These are phyloP conservation scores for Anisodus tanguticus DNA, from an alignment of 257 asterid genomes.

Conservation along the genomic window DNA sequence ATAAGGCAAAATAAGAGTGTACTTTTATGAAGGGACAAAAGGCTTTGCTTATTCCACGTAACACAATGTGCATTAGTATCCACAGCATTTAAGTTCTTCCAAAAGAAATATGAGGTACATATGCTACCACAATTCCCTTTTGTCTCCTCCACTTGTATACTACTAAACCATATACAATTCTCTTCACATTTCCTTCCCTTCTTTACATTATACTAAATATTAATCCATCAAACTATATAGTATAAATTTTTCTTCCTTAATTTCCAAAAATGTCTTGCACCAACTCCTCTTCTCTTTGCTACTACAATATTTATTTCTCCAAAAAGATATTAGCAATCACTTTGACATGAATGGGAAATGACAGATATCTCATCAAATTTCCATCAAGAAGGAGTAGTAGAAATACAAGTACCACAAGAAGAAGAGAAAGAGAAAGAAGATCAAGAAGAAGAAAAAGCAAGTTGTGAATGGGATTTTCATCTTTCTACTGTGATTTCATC, in stretches of 20 bases:
- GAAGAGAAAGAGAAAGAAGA: neutral
- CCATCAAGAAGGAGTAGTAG: neutral
- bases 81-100: constrained; percentile 22
- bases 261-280: neutral
- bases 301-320: neutral
- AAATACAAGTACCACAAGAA: neutral
- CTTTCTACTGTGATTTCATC: constrained; percentile 64
- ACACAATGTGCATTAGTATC: neutral
- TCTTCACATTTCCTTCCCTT: neutral
- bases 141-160: constrained; percentile 28
- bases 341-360: constrained; percentile 28
- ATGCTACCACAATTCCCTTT: constrained; percentile 19
- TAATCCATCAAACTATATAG: neutral
- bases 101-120: constrained; percentile 28
- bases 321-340: neutral
- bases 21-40: constrained; percentile 19
- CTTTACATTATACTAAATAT: neutral
- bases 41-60: constrained; percentile 26
- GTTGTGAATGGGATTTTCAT: constrained; percentile 77
- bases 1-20: neutral
- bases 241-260: neutral
- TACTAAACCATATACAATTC: neutral
- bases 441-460: constrained; percentile 40
- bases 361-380: constrained; percentile 26
- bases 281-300: neutral